These are phyloP conservation scores for Gossypium anomalum DNA, from an alignment of 345 rosid species.

Conservation along the genomic window DNA sequence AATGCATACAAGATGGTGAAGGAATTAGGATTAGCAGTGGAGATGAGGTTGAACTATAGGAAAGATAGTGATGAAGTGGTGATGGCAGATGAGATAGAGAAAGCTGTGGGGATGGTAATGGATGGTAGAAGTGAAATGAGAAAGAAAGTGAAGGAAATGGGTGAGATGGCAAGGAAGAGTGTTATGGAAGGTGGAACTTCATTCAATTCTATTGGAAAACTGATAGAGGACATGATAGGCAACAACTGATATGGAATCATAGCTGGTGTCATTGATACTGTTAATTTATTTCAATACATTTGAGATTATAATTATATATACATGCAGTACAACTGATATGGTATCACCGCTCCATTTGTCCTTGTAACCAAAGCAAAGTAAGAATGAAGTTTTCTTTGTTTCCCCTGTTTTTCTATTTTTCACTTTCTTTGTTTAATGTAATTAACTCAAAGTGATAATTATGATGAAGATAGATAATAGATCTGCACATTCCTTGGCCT, in stretches of 20 bases:
- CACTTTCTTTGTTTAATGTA: neutral
- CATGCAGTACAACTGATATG: neutral
- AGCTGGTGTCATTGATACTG: too few relatives aligned
- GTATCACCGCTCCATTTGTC: neutral
- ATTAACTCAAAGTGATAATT: too few relatives aligned
- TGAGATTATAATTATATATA: too few relatives aligned
- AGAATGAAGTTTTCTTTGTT: neutral
- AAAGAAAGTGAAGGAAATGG: constrained; percentile 13
- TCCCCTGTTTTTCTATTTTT: neutral
- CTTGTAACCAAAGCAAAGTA: neutral
- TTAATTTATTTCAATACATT: too few relatives aligned
- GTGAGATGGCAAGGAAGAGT: neutral
- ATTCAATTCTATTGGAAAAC: neutral
- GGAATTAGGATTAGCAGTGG: neutral
- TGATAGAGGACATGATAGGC: constrained; percentile 3
- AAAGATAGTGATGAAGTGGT: neutral
- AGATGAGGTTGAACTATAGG: neutral
- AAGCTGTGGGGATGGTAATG: neutral
- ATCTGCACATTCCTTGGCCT: too few relatives aligned
- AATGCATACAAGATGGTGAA: neutral
- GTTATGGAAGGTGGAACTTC: neutral
- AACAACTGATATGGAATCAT: neutral
- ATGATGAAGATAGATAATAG: too few relatives aligned
- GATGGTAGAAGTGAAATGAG: neutral
- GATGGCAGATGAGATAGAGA: neutral